Conservation (phyloP, 768 basidiomycete genomes). For the Lepiota venenata region DNA sequence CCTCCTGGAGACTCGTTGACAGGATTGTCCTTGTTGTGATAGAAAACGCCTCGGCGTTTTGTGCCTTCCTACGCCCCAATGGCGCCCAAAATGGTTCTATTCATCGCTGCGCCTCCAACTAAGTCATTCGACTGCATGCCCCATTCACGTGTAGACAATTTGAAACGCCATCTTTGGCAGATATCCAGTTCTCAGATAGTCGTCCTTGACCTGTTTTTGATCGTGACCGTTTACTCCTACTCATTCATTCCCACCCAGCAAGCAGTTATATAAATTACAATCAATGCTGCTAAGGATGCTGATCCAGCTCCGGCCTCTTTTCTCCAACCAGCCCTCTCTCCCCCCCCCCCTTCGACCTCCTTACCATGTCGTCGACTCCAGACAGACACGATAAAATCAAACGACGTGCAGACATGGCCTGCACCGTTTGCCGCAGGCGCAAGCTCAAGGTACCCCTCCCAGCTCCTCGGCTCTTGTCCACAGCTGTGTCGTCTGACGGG, state of each 20-base stretch:
- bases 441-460: constrained; percentile 47
- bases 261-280: constrained; percentile 10
- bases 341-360: background rate
- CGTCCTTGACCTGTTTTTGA: constrained; percentile 10
- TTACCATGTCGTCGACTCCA: constrained; percentile 3
- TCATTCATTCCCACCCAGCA: constrained; percentile 11
- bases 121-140: constrained; percentile 8
- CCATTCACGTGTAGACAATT: constrained; percentile 12
- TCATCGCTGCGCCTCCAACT: background rate
- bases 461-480: background rate
- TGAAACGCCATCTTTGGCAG: constrained; percentile 10
- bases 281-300: constrained; percentile 7
- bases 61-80: background rate
- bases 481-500: background rate
- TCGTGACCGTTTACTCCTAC: constrained; percentile 8
- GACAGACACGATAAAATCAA: constrained; percentile 14
- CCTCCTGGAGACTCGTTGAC: background rate
- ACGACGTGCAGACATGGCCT: constrained; percentile 49
- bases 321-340: background rate
- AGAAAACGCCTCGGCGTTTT: background rate
- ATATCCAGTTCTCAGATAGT: constrained; percentile 6
- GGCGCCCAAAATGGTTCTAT: background rate
- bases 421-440: constrained; percentile 47
- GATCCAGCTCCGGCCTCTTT: constrained; percentile 8
- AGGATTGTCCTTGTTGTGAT: background rate